Percentiles rank a stretch among this genome's conserved stretches.
Evolutionary conservation across 768 basidiomycete species (phyloP).

Genomic region (Lactarius sp.): DNA sequence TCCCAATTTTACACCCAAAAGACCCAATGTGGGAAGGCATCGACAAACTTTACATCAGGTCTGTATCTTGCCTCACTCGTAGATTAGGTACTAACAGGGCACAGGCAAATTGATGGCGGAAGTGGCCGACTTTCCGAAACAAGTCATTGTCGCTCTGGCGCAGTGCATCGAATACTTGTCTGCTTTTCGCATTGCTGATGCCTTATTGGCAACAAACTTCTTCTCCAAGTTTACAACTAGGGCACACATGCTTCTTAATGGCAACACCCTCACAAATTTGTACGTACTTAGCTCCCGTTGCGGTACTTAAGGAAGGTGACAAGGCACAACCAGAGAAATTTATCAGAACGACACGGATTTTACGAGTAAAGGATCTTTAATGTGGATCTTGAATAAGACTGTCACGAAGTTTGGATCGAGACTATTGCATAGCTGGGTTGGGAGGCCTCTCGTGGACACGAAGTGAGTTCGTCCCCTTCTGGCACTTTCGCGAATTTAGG

Average conservation of each 20-base stretch:
- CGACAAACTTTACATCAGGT: slow-evolving; percentile 46
- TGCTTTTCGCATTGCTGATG: slow-evolving; percentile 72
- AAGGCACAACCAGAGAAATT: slow-evolving; percentile 55
- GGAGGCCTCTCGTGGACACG: slow-evolving; percentile 73
- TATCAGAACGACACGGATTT: slow-evolving; percentile 86
- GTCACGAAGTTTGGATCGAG: slow-evolving; percentile 86
- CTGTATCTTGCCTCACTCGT: slow-evolving; percentile 18
- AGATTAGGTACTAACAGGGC: slow-evolving; percentile 5
- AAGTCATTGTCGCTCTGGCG: slow-evolving; percentile 67
- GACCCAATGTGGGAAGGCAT: slow-evolving; percentile 36
- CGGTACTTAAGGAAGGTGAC: not conserved
- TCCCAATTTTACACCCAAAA: slow-evolving; percentile 62
- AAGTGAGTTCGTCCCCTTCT: slow-evolving; percentile 36
- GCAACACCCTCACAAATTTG: slow-evolving; percentile 83
- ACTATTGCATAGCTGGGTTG: slow-evolving; percentile 80
- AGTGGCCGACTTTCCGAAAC: slow-evolving; percentile 61
- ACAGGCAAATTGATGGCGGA: slow-evolving; percentile 59
- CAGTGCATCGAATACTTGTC: slow-evolving; percentile 66
- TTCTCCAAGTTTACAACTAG: slow-evolving; percentile 74
- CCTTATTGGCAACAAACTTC: slow-evolving; percentile 69
- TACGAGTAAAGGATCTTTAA: slow-evolving; percentile 64
- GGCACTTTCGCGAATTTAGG: not conserved
- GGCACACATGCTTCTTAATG: slow-evolving; percentile 82
- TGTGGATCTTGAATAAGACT: slow-evolving; percentile 84
- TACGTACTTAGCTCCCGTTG: slow-evolving; percentile 29